A percentile compares a stretch with the other conserved stretches of the same genome.
Evolutionary conservation across 2,329 filamentous ascomycete species (phyloP).

Genomic region (Chrysoporthe puriensis): DNA sequence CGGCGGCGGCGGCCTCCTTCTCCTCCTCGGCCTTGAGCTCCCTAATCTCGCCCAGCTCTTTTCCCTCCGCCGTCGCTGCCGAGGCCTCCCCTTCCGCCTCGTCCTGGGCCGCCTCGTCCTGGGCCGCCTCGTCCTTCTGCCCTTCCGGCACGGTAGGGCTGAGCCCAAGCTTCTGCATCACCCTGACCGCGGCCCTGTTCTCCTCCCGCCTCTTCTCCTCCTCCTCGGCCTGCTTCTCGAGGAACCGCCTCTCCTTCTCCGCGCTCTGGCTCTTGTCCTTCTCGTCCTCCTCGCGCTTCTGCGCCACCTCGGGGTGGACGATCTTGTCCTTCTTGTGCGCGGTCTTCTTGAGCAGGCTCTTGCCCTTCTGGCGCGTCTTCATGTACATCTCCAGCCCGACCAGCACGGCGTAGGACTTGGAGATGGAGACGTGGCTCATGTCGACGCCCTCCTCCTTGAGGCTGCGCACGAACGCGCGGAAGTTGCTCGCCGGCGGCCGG

Average conservation of each 20-base stretch:
- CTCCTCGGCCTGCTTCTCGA: conserved; percentile 43
- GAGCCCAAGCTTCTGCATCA: conserved; percentile 48
- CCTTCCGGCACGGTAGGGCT: conserved; percentile 36
- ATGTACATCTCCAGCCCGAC: conserved; percentile 82
- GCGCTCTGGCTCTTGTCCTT: conserved; percentile 65
- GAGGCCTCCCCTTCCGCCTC: conserved; percentile 31
- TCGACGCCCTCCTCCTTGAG: conserved; percentile 77
- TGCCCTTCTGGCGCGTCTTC: conserved; percentile 68
- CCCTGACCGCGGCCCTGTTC: conserved; percentile 34
- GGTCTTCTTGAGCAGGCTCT: conserved; percentile 54
- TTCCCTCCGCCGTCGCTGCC: neutral
- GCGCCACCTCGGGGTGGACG: conserved; percentile 62
- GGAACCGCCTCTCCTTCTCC: conserved; percentile 50
- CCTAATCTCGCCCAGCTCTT: neutral
- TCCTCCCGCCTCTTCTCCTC: conserved; percentile 37
- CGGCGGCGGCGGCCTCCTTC: neutral
- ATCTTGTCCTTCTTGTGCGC: conserved; percentile 61
- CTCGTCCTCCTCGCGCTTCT: conserved; percentile 59
- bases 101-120: conserved; percentile 34
- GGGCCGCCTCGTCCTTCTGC: conserved; percentile 35
- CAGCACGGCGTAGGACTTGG: conserved; percentile 79
- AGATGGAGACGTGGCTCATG: conserved; percentile 77
- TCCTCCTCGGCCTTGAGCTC: neutral
- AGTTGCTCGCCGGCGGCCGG: conserved; percentile 80
- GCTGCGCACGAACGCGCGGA: conserved; percentile 76